Evolutionary conservation across 495 filamentous ascomycete genomes (phyloP).

Genomic region (Lasiosphaeria hispida): DNA sequence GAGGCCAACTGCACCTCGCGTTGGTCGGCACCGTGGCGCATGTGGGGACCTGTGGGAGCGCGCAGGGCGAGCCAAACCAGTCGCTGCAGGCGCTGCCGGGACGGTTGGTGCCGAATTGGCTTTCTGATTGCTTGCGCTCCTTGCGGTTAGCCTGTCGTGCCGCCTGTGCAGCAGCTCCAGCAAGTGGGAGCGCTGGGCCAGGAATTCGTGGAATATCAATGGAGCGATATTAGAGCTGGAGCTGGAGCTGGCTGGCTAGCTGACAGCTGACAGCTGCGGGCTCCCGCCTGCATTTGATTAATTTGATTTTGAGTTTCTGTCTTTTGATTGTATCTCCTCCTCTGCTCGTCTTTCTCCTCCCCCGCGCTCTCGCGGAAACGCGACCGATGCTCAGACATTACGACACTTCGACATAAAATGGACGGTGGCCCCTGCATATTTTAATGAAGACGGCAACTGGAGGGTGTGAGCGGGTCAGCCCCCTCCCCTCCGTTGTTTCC

Average conservation of each 20-base stretch:
- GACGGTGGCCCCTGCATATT: constrained; percentile 12
- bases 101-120: constrained; percentile 14
- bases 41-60: background rate
- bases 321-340: too few species aligned
- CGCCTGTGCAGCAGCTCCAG: too few species aligned
- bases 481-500: too few species aligned
- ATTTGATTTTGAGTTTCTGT: background rate
- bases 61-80: background rate
- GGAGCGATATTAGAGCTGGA: background rate
- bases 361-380: background rate
- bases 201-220: background rate
- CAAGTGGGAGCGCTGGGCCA: too few species aligned
- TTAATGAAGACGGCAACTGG: constrained; percentile 11
- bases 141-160: too few species aligned
- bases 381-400: background rate
- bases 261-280: constrained; percentile 11
- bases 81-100: constrained; percentile 2
- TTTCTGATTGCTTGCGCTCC: background rate
- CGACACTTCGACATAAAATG: background rate
- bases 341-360: background rate
- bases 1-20: constrained; percentile 12
- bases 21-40: constrained; percentile 8
- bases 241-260: background rate
- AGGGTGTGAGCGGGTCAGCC: constrained; percentile 10
- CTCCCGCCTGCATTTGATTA: background rate